Conservation (phyloP, 2,329 filamentous ascomycete genomes). For the Lachnellula subtilissima region DNA sequence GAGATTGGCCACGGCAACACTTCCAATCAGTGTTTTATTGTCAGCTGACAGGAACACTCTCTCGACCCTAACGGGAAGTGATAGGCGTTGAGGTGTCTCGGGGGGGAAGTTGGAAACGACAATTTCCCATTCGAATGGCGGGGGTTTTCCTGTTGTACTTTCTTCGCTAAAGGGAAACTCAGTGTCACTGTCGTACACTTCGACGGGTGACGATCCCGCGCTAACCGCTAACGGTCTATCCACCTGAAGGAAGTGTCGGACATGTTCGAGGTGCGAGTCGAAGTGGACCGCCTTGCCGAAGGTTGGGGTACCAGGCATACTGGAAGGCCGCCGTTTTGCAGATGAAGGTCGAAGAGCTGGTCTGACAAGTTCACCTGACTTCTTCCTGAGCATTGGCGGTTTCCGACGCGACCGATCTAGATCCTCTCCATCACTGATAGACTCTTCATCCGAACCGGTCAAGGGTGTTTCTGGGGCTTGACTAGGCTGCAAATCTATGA, state of each 20-base stretch:
- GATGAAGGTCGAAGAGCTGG: constrained; percentile 80
- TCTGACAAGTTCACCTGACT: constrained; percentile 93
- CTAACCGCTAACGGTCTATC: constrained; percentile 95
- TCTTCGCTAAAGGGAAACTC: constrained; percentile 80
- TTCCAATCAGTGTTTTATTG: constrained; percentile 80
- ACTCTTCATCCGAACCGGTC: constrained; percentile 55
- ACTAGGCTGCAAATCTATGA: constrained; percentile 29
- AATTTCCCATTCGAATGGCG: constrained; percentile 81
- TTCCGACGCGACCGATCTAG: constrained; percentile 56
- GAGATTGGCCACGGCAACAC: constrained; percentile 79
- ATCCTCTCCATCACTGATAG: constrained; percentile 49
- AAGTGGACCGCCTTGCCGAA: constrained; percentile 98
- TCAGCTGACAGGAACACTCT: constrained; percentile 82
- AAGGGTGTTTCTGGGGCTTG: constrained; percentile 44
- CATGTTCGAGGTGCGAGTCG: constrained; percentile 92
- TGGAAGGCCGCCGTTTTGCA: constrained; percentile 73
- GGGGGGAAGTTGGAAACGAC: constrained; percentile 76
- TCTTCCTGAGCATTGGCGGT: constrained; percentile 94
- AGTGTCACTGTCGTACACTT: constrained; percentile 77
- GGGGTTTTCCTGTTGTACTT: constrained; percentile 33
- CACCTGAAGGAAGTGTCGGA: constrained; percentile 90
- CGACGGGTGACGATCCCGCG: constrained; percentile 85
- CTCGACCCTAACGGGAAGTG: constrained; percentile 73
- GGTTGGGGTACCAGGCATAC: constrained; percentile 95
- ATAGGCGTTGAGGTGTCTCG: constrained; percentile 57